These are phyloP conservation scores for Serendipita sp. DNA, from an alignment of 768 basidiomycete species.

Conservation along the genomic window DNA sequence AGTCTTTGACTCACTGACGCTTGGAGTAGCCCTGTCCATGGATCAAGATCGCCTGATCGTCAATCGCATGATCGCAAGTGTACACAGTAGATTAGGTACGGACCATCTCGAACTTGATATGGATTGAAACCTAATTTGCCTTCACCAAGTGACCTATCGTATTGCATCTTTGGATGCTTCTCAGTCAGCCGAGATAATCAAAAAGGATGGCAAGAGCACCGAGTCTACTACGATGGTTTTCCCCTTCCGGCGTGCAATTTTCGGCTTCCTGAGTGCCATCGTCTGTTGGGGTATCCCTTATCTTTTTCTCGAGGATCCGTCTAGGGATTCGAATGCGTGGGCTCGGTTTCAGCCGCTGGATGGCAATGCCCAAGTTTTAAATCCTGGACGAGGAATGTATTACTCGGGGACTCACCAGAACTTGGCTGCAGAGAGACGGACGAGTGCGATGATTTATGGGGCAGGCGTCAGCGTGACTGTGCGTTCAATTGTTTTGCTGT, in stretches of 20 bases:
- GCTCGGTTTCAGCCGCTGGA: background rate
- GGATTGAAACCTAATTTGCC: background rate
- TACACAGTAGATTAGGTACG: background rate
- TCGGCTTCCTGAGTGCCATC: conserved; percentile 44
- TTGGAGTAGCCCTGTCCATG: background rate
- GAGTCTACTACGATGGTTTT: conserved; percentile 17
- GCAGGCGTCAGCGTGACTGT: conserved; percentile 52
- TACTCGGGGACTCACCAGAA: background rate
- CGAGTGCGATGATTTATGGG: conserved; percentile 44
- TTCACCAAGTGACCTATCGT: background rate
- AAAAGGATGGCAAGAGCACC: background rate
- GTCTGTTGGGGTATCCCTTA: conserved; percentile 70
- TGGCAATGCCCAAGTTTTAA: background rate
- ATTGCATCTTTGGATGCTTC: background rate
- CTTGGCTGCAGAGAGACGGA: conserved; percentile 27
- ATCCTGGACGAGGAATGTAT: background rate
- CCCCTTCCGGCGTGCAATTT: conserved; percentile 32
- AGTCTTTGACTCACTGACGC: background rate
- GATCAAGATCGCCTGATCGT: background rate
- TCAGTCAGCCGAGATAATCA: background rate
- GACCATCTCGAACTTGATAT: background rate
- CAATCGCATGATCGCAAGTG: conserved; percentile 4
- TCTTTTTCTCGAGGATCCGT: conserved; percentile 29
- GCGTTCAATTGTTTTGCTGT: conserved; percentile 23
- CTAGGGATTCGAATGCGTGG: background rate